Conservation (phyloP, 2,329 filamentous ascomycete species). For the Domatiomyces globalis region DNA sequence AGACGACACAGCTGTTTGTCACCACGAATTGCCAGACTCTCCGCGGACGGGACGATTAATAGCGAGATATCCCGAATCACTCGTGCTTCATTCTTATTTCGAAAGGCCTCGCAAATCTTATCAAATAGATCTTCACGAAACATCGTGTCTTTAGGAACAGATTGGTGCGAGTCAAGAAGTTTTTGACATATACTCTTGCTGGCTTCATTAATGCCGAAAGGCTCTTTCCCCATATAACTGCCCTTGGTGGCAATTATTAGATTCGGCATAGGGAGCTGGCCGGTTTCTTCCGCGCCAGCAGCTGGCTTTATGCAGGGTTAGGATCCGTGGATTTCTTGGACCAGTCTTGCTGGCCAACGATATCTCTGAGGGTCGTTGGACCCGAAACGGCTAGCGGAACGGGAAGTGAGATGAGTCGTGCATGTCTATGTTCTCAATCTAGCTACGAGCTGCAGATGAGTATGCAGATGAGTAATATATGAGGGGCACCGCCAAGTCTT, state of each 20-base stretch:
- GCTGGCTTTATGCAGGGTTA: slow-evolving; percentile 17
- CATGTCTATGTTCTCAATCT: no score
- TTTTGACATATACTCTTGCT: slow-evolving; percentile 10
- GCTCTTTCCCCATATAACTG: slow-evolving; percentile 13
- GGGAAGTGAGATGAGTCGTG: no score
- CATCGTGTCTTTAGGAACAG: slow-evolving; percentile 15
- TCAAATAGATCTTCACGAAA: slow-evolving; percentile 26
- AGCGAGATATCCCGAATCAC: slow-evolving; percentile 25
- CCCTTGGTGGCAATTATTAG: slow-evolving; percentile 14
- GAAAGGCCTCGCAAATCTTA: slow-evolving; percentile 20
- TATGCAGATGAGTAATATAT: no score
- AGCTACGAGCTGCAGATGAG: no score
- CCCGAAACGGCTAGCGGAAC: no score
- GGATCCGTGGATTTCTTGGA: not conserved
- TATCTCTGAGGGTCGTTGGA: no score
- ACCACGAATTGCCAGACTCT: slow-evolving; percentile 20
- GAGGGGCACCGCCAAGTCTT: no score
- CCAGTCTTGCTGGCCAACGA: not conserved
- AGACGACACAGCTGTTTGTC: slow-evolving; percentile 18
- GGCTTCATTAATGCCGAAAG: not conserved
- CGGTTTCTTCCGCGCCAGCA: slow-evolving; percentile 20
- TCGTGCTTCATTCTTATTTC: slow-evolving; percentile 23
- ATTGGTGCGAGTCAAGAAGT: slow-evolving; percentile 2
- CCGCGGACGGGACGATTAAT: slow-evolving; percentile 26
- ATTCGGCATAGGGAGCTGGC: slow-evolving; percentile 12